Conservation (phyloP, 1,139 yeast species). For the Barnettozyma hawaiiensis region DNA sequence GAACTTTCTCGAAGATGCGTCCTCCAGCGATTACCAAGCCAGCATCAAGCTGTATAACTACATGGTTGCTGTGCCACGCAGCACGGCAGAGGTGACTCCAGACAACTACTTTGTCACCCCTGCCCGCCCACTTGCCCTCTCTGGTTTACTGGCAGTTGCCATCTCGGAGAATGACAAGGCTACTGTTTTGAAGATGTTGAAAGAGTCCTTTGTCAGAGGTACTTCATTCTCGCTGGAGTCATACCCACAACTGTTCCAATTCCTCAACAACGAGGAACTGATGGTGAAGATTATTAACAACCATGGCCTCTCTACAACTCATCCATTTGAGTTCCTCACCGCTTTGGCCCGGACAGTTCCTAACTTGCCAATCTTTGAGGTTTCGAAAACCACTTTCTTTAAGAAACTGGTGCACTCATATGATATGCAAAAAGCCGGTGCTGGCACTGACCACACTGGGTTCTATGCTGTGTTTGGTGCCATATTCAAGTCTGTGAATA, state of each 20-base stretch:
- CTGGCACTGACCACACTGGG: constrained; percentile 21
- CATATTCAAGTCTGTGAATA: constrained; percentile 13
- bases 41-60: constrained; percentile 29
- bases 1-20: constrained; percentile 28
- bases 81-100: constrained; percentile 1
- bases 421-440: constrained; percentile 16
- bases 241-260: constrained; percentile 31
- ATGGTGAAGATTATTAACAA: constrained; percentile 28
- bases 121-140: constrained; percentile 13
- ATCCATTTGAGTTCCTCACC: constrained; percentile 27
- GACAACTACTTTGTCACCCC: constrained; percentile 17
- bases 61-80: constrained; percentile 28
- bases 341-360: constrained; percentile 13
- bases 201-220: constrained; percentile 34
- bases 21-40: constrained; percentile 29
- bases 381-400: constrained; percentile 28
- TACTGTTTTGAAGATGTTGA: constrained; percentile 31
- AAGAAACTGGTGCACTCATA: constrained; percentile 22
- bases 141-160: constrained; percentile 27
- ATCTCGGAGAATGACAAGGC: constrained; percentile 29
- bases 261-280: constrained; percentile 28
- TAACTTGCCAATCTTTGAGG: constrained; percentile 19
- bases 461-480: constrained; percentile 24
- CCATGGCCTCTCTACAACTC: constrained; percentile 26
- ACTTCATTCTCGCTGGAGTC: constrained; percentile 27